phyloP scores from a whole-genome alignment of 768 basidiomycete species.

The Holtermanniella nyarrowii region DNA sequence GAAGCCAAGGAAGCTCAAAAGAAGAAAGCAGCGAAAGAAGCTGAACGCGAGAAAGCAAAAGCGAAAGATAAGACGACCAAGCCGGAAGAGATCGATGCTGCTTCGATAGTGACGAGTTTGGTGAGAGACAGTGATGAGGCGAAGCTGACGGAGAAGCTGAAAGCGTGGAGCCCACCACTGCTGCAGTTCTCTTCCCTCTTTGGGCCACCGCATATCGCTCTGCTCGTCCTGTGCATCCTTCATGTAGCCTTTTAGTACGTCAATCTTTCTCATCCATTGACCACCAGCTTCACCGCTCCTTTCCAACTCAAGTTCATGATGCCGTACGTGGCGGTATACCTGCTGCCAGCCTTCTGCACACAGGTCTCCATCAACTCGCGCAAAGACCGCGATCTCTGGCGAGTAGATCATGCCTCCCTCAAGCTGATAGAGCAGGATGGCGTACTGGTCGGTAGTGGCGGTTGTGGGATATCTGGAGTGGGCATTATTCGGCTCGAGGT shows the following conservation, averaged over 20 bases:
- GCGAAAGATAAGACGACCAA: slow-evolving; percentile 6
- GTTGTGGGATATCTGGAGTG: slow-evolving; percentile 26
- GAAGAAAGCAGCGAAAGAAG: slow-evolving; percentile 5
- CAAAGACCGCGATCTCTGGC: slow-evolving; percentile 15
- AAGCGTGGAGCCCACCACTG: not conserved
- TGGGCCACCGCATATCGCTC: slow-evolving; percentile 15
- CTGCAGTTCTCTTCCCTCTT: slow-evolving; percentile 2
- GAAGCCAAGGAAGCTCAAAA: slow-evolving; percentile 7
- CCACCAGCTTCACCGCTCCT: slow-evolving; percentile 11
- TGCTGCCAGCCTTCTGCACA: slow-evolving; percentile 15
- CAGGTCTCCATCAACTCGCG: slow-evolving; percentile 5
- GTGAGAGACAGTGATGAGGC: slow-evolving; percentile 2
- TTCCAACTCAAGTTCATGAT: slow-evolving; percentile 26
- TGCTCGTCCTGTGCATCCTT: slow-evolving; percentile 10
- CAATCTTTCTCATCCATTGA: not conserved
- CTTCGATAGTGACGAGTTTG: slow-evolving; percentile 12
- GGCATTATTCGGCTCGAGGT: slow-evolving; percentile 18
- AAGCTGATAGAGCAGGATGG: slow-evolving; percentile 10
- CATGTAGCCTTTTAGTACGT: slow-evolving; percentile 23
- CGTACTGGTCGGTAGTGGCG: slow-evolving; percentile 17
- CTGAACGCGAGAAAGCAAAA: slow-evolving; percentile 12
- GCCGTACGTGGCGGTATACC: slow-evolving; percentile 14
- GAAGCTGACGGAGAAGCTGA: not conserved
- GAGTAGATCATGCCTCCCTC: not conserved
- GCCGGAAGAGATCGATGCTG: slow-evolving; percentile 18